Conservation (phyloP, 306 rosid genomes). For the Dalbergia oliveri region DNA sequence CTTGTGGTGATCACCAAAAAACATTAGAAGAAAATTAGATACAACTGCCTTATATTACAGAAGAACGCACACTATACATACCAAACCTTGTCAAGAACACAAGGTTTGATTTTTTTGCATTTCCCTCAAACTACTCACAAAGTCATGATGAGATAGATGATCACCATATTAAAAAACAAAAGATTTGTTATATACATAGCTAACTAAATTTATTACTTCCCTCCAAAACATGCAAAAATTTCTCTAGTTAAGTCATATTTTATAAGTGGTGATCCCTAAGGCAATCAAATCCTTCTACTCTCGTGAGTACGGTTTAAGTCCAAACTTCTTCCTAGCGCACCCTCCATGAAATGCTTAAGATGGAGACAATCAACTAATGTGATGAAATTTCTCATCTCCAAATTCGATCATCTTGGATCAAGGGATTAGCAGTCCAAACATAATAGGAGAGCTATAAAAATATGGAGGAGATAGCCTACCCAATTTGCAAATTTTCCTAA, state of each 20-base stretch:
- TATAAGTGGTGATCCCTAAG: no score
- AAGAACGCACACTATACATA: no score
- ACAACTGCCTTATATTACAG: constrained; percentile 46
- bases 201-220: constrained; percentile 44
- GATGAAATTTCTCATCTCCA: constrained; percentile 69
- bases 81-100: no score
- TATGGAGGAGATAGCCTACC: constrained; percentile 75
- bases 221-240: constrained; percentile 43
- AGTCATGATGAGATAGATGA: no score
- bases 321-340: constrained; percentile 70
- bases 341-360: constrained; percentile 69
- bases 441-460: constrained; percentile 78
- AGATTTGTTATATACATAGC: constrained; percentile 39
- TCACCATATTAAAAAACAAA: constrained; percentile 31
- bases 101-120: no score
- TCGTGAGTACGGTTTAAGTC: constrained; percentile 76
- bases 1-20: constrained; percentile 52
- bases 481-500: constrained; percentile 54
- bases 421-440: constrained; percentile 67
- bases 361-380: no score
- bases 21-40: constrained; percentile 39
- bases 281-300: constrained; percentile 89
- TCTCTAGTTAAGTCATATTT: constrained; percentile 52
- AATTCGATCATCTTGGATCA: constrained; percentile 78
- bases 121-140: no score